These are phyloP conservation scores for Phyllosticta ampelicida DNA, from an alignment of 2,329 filamentous ascomycete species.

Conservation along the genomic window DNA sequence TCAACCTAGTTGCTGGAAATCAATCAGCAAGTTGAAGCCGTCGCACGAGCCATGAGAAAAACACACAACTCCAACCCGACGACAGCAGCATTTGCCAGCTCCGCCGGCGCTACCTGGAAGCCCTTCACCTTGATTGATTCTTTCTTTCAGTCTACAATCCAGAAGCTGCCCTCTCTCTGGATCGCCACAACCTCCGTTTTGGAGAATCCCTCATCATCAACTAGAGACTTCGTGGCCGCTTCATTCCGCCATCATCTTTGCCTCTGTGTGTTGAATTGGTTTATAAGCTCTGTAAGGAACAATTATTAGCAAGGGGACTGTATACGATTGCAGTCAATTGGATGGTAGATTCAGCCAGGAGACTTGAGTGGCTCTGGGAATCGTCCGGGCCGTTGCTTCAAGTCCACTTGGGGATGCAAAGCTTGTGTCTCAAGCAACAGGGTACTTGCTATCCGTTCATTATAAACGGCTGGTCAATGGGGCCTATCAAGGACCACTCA, in stretches of 20 bases:
- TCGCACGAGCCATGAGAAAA: neutral
- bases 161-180: slow-evolving; percentile 18
- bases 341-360: too few relatives aligned
- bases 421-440: neutral
- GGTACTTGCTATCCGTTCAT: neutral
- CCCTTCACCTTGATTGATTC: slow-evolving; percentile 35
- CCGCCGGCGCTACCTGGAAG: slow-evolving; percentile 9
- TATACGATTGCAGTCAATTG: neutral
- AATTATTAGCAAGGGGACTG: neutral
- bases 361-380: slow-evolving; percentile 33
- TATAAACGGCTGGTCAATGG: neutral
- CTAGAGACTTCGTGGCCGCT: slow-evolving; percentile 9
- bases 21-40: slow-evolving; percentile 1
- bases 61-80: slow-evolving; percentile 13
- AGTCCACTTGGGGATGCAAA: neutral
- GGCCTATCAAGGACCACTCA: neutral
- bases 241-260: slow-evolving; percentile 31
- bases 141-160: slow-evolving; percentile 30
- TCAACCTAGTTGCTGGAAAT: slow-evolving; percentile 18
- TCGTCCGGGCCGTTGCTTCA: neutral
- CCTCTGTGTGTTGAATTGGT: slow-evolving; percentile 43
- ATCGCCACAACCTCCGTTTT: slow-evolving; percentile 13
- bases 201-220: slow-evolving; percentile 6
- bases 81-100: slow-evolving; percentile 9
- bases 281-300: slow-evolving; percentile 34